Base-by-base conservation (phyloP, 768 basidiomycete species). In the Hypsizygus marmoreus region DNA sequence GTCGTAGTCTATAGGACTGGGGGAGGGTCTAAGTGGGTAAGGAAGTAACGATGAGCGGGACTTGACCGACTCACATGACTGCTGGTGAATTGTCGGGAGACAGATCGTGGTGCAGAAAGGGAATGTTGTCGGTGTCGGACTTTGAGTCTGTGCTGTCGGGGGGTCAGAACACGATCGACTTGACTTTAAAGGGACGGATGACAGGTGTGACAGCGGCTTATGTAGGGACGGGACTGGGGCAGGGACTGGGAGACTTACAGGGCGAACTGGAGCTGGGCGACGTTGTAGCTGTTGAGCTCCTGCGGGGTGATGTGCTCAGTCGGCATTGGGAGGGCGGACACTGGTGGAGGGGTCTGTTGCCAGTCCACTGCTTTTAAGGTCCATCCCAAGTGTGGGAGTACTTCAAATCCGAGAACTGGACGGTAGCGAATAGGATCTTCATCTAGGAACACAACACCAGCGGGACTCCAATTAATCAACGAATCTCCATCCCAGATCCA, bases 211-310 rank as follows among this genome's bases (percentile, higher is more conserved):
- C 55, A 61, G 64, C 53, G 56, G 54, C 22, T 50, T 55, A 51
- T 55, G 57, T 43, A 50, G 53, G 46, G 20, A 30, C 54, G 33
- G 33, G 55, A 45, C 41, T 28, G 28, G 31, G 32, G 39, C 29
- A 29, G 42, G 34, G 32, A 45, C 43, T 39, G 30, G 31, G 29
- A 38, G 39, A 74, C 76, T 67, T 62, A 80, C 80, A 84, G 73
- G 8, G 80, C 69, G 65, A 76, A 78, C 47, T 84, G 79, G 46
- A 84, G 75, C 61, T 84, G 81, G 30, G 77, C 76, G 47, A 83
- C 73, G 77, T 78, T 78, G 72, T 81, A 84, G 51, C 70, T 67
- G 57, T 77, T 77, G 56, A 81, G 74, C 65, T 77, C 64, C 53
- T 58, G 56, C 22, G 65, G 57, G 48, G 55, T 37, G 12, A 68